Evolutionary conservation across 805 yeast genomes (phyloP), one percentile per base, ranked within the genome.

Genomic region (Candida easanensis): DNA sequence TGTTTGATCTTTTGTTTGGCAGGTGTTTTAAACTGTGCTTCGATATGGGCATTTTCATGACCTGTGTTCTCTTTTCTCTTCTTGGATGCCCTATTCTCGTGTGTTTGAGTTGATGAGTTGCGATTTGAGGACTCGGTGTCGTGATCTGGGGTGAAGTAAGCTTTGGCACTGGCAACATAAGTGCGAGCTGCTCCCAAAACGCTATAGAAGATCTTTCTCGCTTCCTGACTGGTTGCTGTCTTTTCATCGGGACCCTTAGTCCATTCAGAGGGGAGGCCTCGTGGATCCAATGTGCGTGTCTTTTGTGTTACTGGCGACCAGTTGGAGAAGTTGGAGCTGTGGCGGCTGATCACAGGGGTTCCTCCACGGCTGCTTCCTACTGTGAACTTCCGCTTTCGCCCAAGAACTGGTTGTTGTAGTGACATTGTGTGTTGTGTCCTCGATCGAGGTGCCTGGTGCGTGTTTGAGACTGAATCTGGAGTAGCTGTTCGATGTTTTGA

Each of bases 171-270:
- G 8, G 30, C 8, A 10, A 11, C 30, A 8, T 9, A 26, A 9
- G 6, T n/a, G 8, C n/a, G 8, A 8, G n/a, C n/a, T 6, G 30
- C n/a, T 9, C n/a, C n/a, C 30, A 11, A 26, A 9, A 13, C n/a
- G 6, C 30, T n/a, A 6, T 26, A 10, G n/a, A 8, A 10, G 11
- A 21, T 19, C 27, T 26, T 33, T 4, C 41, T 48, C 2, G 55
- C 41, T 26, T 54, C 57, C 13, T 39, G 43, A 23, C 39, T 37
- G 9, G 57, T 45, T 11, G 58, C 53, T 40, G 19, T 11, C 14
- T 54, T 56, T 14, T 20, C 39, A 4, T 38, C 16, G 2, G 30
- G 22, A 7, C 40, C 37, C 13, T 15, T 21, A 1, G 53, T 50
- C 56, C 56, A 52, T 25, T 52, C 53, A 21, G n/a, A 14, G 10